phyloP scores from a whole-genome alignment of 2,329 filamentous ascomycete genomes.

The Penicillium paneum region DNA sequence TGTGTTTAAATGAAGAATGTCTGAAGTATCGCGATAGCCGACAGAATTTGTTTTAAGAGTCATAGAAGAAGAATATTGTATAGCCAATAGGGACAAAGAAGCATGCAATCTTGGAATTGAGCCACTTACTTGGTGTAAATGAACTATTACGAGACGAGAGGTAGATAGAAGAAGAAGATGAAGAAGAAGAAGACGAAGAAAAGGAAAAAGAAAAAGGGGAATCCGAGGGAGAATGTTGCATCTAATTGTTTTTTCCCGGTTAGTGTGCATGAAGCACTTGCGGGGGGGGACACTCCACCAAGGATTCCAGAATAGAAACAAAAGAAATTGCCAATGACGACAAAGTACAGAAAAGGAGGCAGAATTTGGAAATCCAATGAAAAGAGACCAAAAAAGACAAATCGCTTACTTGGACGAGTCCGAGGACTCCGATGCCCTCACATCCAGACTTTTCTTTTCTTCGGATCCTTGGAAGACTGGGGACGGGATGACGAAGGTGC shows the following conservation, averaged over 20 bases:
- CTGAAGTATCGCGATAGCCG: constrained; percentile 5
- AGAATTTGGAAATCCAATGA: not conserved
- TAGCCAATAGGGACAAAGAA: constrained; percentile 5
- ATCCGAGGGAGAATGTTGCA: constrained; percentile 10
- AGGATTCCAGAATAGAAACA: not conserved
- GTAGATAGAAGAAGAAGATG: constrained; percentile 28
- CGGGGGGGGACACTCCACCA: constrained; percentile 7
- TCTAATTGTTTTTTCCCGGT: constrained; percentile 1
- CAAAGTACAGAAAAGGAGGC: not conserved
- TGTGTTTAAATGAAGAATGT: constrained; percentile 25
- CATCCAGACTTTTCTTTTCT: too few relatives aligned
- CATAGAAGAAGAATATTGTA: constrained; percentile 3
- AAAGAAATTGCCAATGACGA: not conserved
- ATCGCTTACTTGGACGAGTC: not conserved
- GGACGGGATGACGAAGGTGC: constrained; percentile 10
- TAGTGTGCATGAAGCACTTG: constrained; percentile 12
- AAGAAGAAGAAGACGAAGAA: constrained; percentile 20
- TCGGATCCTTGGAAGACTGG: not conserved
- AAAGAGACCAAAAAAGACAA: not conserved
- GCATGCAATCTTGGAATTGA: constrained; percentile 5
- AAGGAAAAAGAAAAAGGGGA: constrained; percentile 21
- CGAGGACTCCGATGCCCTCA: not conserved
- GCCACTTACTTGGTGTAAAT: constrained; percentile 10
- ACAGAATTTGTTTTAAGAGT: constrained; percentile 1
- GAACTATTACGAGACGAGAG: constrained; percentile 35